Evolutionary conservation across 2,329 filamentous ascomycete genomes (phyloP), one percentile per base, ranked within the genome.

Genomic region (Fusarium pilosicola): DNA sequence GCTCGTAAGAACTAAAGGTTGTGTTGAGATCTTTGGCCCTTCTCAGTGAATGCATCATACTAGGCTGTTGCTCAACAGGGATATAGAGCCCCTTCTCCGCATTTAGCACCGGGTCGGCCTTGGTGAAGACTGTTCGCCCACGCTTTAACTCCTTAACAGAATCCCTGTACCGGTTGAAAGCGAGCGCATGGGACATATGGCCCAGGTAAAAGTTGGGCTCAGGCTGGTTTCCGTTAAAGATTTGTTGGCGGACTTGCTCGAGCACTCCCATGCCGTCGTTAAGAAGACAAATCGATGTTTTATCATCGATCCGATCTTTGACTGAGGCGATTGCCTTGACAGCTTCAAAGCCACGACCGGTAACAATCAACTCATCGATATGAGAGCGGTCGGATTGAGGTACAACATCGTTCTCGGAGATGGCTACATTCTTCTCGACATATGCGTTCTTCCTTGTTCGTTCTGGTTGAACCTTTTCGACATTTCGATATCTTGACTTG

Each of bases 201-300:
- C 93, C 94, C 34, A 95, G 80, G 66, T 98, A 86, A 76, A 97
- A 97, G 62, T 89, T 90, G 5, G 96, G 96, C 32, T 93, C 88
- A 2, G 84, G 85, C 2, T 83, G 80, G 1, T 88, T 86, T 69
- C 95, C 88, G 0, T 89, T 87, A 75, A 97, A 98, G 34, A 97
- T 81, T 17, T 87, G 81, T 39, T 87, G 82, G 76, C 94, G 94
- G 45, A 98, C 87, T 55, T 91, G 88, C 55, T 98, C 95, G n/a
- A 94, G 86, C 4, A 94, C 85, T 2, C 96, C 96, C 81, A 98
- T 89, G 2, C 95, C 94, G 71, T 96, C 93, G 64, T 94, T 92
- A 63, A 97, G 81, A 62, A 97, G 88, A 67, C 93, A 90, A 13
- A 97, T 88, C 0, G 94, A 93, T 3, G 92, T 94, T 34, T 90